Percentiles rank a stretch among this genome's conserved stretches.
phyloP scores from a whole-genome alignment of 495 filamentous ascomycete species.

The Cenococcum geophilum region DNA sequence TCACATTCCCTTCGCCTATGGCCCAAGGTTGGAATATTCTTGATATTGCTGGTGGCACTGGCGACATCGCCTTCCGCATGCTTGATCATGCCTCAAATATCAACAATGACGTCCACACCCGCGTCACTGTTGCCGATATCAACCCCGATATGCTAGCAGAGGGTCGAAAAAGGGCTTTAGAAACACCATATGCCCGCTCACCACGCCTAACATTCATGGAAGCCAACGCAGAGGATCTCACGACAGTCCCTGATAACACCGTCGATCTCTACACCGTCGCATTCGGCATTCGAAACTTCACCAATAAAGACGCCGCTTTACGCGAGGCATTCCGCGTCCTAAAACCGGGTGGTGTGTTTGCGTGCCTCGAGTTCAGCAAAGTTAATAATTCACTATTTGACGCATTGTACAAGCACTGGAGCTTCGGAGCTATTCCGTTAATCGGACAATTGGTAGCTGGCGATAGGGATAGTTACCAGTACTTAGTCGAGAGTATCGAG shows the following conservation, averaged over 20 bases:
- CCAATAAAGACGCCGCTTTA: slow-evolving; percentile 72
- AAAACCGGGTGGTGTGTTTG: slow-evolving; percentile 92
- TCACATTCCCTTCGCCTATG: slow-evolving; percentile 42
- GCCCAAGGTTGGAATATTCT: slow-evolving; percentile 69
- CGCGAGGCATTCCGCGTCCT: slow-evolving; percentile 78
- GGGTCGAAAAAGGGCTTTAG: slow-evolving; percentile 65
- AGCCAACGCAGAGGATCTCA: slow-evolving; percentile 81
- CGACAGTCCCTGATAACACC: slow-evolving; percentile 54
- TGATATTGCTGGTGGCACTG: slow-evolving; percentile 94
- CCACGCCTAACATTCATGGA: slow-evolving; percentile 69
- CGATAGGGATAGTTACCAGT: slow-evolving; percentile 94
- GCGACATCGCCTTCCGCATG: slow-evolving; percentile 96
- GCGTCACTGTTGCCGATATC: slow-evolving; percentile 89
- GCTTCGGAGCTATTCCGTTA: slow-evolving; percentile 85
- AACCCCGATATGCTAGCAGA: slow-evolving; percentile 91
- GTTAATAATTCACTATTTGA: slow-evolving; percentile 68
- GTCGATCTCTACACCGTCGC: slow-evolving; percentile 96
- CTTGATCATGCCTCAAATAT: slow-evolving; percentile 80
- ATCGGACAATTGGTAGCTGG: slow-evolving; percentile 94
- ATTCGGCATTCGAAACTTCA: slow-evolving; percentile 97
- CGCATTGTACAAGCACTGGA: slow-evolving; percentile 91
- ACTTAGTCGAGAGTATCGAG: slow-evolving; percentile 97
- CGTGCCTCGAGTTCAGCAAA: slow-evolving; percentile 92
- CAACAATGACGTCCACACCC: slow-evolving; percentile 69
- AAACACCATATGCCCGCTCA: slow-evolving; percentile 51